These are phyloP conservation scores for Casaregolazyma suthepensis DNA, from an alignment of 1,139 yeast genomes.

Conservation along the genomic window DNA sequence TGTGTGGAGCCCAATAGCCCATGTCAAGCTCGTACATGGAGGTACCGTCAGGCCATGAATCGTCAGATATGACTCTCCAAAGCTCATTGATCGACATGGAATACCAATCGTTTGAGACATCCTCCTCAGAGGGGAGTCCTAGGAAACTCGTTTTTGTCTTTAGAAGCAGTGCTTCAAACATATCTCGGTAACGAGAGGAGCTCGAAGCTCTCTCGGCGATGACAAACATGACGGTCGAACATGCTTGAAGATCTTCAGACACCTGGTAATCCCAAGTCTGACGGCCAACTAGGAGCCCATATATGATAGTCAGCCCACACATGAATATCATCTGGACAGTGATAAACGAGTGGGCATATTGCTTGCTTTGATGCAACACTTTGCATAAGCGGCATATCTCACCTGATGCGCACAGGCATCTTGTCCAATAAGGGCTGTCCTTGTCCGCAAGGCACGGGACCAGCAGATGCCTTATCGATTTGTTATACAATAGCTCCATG, in stretches of 20 bases:
- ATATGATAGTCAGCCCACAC: slow-evolving; percentile 13
- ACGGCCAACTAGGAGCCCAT: slow-evolving; percentile 10
- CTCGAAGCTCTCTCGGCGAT: slow-evolving; percentile 11
- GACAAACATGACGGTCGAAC: slow-evolving; percentile 14
- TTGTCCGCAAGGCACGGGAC: slow-evolving; percentile 8
- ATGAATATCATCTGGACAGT: slow-evolving; percentile 14
- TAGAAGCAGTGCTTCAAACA: slow-evolving; percentile 11
- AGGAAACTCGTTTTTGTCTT: background rate
- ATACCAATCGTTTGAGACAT: slow-evolving; percentile 5
- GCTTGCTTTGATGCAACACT: slow-evolving; percentile 10
- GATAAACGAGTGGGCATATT: slow-evolving; percentile 12
- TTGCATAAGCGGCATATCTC: slow-evolving; percentile 11
- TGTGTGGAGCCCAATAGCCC: background rate
- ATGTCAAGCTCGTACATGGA: background rate
- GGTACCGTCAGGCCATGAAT: slow-evolving; percentile 7
- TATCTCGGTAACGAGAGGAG: slow-evolving; percentile 10
- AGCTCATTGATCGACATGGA: slow-evolving; percentile 11
- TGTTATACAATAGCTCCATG: slow-evolving; percentile 11
- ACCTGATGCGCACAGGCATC: slow-evolving; percentile 10
- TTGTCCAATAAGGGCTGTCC: slow-evolving; percentile 5
- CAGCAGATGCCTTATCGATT: slow-evolving; percentile 9
- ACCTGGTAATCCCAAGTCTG: slow-evolving; percentile 10
- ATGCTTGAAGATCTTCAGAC: slow-evolving; percentile 12
- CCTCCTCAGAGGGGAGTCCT: background rate
- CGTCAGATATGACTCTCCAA: slow-evolving; percentile 10